Evolutionary conservation across 1,139 yeast genomes (phyloP).

Genomic region (Suhomyces choctaworum): DNA sequence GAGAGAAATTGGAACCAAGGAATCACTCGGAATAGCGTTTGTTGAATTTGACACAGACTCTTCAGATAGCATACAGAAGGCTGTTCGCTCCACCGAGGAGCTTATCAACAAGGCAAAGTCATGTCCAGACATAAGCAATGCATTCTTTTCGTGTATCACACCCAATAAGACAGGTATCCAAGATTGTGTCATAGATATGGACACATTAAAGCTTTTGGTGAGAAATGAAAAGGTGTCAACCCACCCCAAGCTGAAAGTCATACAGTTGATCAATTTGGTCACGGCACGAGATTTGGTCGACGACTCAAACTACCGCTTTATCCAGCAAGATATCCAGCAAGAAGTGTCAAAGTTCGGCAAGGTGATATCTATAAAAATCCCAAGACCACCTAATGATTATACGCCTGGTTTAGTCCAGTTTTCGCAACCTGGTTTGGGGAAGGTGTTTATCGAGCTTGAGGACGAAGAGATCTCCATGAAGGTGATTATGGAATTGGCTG

Average conservation of each 20-base stretch:
- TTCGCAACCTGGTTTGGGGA: slow-evolving; percentile 65
- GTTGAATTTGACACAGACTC: slow-evolving; percentile 33
- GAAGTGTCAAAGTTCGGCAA: slow-evolving; percentile 57
- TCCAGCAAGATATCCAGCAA: slow-evolving; percentile 50
- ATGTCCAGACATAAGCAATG: slow-evolving; percentile 23
- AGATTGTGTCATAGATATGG: slow-evolving; percentile 35
- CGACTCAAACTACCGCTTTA: slow-evolving; percentile 48
- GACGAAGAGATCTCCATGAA: slow-evolving; percentile 50
- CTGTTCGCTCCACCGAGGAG: slow-evolving; percentile 19
- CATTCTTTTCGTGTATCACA: slow-evolving; percentile 36
- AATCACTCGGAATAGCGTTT: slow-evolving; percentile 43
- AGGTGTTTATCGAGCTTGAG: slow-evolving; percentile 66
- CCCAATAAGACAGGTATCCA: slow-evolving; percentile 37
- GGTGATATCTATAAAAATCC: slow-evolving; percentile 59
- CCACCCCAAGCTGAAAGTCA: slow-evolving; percentile 52
- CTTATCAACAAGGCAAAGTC: slow-evolving; percentile 18
- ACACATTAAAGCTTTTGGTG: slow-evolving; percentile 34
- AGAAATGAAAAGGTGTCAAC: slow-evolving; percentile 35
- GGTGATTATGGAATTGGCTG: slow-evolving; percentile 67
- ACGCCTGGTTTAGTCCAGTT: slow-evolving; percentile 46
- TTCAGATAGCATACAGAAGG: slow-evolving; percentile 12
- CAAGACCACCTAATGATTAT: slow-evolving; percentile 59
- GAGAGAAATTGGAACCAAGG: slow-evolving; percentile 39
- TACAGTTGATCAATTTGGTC: slow-evolving; percentile 66
- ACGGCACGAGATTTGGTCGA: slow-evolving; percentile 64